These are phyloP conservation scores for Exophiala calicioides DNA, from an alignment of 2,329 filamentous ascomycete species.

Conservation along the genomic window DNA sequence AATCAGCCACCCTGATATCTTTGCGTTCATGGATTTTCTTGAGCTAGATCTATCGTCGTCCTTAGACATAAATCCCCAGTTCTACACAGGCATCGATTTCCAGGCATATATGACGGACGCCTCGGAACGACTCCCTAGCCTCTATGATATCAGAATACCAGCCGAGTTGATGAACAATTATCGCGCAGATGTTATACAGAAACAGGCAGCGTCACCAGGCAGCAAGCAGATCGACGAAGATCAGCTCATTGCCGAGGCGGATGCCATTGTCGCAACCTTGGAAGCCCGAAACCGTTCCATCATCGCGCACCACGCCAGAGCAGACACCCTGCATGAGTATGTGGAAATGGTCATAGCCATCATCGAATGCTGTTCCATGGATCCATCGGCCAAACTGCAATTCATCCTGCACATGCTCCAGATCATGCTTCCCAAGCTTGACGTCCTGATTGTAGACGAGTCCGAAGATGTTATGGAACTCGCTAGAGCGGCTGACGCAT, in stretches of 20 bases:
- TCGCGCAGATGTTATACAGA: constrained; percentile 59
- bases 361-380: constrained; percentile 78
- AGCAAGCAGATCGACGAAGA: constrained; percentile 43
- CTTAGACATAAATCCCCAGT: constrained; percentile 56
- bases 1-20: constrained; percentile 71
- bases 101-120: constrained; percentile 64
- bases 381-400: constrained; percentile 67
- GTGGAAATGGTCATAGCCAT: constrained; percentile 80
- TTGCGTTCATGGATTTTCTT: constrained; percentile 92
- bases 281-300: constrained; percentile 44
- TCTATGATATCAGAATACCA: constrained; percentile 71
- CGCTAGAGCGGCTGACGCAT: constrained; percentile 73
- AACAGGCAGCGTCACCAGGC: constrained; percentile 36
- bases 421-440: constrained; percentile 82
- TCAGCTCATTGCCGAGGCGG: constrained; percentile 41
- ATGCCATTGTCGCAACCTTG: constrained; percentile 41
- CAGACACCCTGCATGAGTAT: constrained; percentile 78
- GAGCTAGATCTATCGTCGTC: constrained; percentile 58
- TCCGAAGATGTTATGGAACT: constrained; percentile 72
- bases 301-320: constrained; percentile 49
- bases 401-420: constrained; percentile 87
- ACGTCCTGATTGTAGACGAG: constrained; percentile 70
- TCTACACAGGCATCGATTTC: constrained; percentile 68
- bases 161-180: constrained; percentile 64
- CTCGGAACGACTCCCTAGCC: constrained; percentile 48